A percentile compares a stretch with the other conserved stretches of the same genome.
Conservation (phyloP, 495 filamentous ascomycete species). For the Aspergillus panamensis region DNA sequence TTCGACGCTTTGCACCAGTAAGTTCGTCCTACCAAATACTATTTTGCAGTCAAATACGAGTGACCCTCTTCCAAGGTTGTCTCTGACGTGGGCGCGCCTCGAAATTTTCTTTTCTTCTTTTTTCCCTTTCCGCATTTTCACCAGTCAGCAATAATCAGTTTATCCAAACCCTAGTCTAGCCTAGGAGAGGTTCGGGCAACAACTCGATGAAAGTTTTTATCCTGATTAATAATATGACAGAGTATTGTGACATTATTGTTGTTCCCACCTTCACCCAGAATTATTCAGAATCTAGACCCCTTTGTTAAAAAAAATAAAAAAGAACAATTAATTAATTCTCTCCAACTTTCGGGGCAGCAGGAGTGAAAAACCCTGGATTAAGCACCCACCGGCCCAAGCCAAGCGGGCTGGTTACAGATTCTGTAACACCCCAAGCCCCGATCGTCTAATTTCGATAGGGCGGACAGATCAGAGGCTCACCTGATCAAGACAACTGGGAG, state of each 20-base stretch:
- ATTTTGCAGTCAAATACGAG: background rate
- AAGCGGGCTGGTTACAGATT: background rate
- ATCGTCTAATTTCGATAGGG: slow-evolving; percentile 3
- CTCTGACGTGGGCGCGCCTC: background rate
- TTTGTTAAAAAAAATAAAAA: too few species aligned
- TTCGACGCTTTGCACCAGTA: slow-evolving; percentile 2
- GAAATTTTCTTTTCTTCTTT: background rate
- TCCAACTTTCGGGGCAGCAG: too few species aligned
- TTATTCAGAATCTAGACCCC: too few species aligned
- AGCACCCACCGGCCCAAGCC: background rate
- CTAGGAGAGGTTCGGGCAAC: background rate
- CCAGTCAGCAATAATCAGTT: background rate
- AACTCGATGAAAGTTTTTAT: background rate
- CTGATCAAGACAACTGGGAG: background rate
- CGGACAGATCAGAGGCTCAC: background rate
- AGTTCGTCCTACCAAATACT: background rate
- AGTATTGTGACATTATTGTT: too few species aligned
- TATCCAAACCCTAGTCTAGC: background rate
- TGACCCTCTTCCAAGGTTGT: background rate
- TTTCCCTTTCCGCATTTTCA: background rate
- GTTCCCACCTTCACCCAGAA: too few species aligned
- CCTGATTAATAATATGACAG: background rate
- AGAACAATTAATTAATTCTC: too few species aligned
- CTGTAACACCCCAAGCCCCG: background rate
- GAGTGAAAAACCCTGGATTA: background rate